phyloP scores from a whole-genome alignment of 2,329 filamentous ascomycete genomes.

The Cladobotryum protrusum region DNA sequence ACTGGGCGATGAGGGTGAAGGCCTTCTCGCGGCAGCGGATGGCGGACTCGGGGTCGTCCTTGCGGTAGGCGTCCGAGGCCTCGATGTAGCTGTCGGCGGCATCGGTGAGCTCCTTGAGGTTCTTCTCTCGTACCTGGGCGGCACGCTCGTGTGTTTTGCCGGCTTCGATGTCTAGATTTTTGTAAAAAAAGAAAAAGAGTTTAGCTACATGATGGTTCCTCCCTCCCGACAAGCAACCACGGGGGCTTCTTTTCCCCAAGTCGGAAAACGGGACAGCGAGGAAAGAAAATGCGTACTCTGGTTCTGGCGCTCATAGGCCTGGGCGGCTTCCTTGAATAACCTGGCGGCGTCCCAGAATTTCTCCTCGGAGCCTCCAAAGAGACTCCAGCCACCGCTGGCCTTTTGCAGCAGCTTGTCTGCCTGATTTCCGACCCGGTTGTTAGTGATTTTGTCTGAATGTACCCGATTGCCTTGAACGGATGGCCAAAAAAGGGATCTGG shows the following conservation, averaged over 20 bases:
- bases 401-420: constrained; percentile 76
- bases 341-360: constrained; percentile 89
- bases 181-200: neutral
- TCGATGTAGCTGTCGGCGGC: constrained; percentile 83
- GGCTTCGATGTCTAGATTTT: constrained; percentile 65
- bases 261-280: neutral
- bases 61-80: constrained; percentile 92
- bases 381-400: constrained; percentile 75
- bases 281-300: constrained; percentile 52
- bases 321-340: constrained; percentile 79
- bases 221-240: neutral
- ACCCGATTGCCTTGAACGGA: neutral
- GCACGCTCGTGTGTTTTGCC: constrained; percentile 82
- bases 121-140: constrained; percentile 70
- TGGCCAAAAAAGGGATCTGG: constrained; percentile 14
- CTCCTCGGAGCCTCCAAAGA: constrained; percentile 81
- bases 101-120: constrained; percentile 87
- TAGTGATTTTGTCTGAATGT: neutral
- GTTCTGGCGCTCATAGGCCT: constrained; percentile 85
- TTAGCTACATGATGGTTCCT: neutral
- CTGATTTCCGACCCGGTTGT: constrained; percentile 42
- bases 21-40: constrained; percentile 72
- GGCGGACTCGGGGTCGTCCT: constrained; percentile 75
- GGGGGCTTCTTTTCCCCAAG: too few relatives aligned
- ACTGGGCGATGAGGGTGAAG: constrained; percentile 58